These are phyloP conservation scores for Piromyces sp. DNA, from an alignment of 192 early-diverging fungal genomes.

Conservation along the genomic window DNA sequence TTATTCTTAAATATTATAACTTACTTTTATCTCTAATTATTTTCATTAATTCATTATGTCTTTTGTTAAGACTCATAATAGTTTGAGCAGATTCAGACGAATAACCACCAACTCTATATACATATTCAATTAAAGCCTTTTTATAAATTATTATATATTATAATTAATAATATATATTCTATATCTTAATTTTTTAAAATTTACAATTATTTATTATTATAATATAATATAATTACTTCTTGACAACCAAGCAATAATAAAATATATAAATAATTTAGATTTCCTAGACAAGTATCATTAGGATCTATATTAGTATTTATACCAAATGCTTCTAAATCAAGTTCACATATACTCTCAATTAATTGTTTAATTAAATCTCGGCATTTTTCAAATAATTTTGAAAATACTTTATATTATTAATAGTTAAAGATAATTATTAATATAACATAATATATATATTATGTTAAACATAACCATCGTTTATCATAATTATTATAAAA, in stretches of 20 bases:
- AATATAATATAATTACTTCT: too few species aligned
- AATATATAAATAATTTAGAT: not conserved
- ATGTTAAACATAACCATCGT: too few species aligned
- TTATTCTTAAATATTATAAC: not conserved
- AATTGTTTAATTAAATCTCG: not conserved
- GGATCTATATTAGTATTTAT: not conserved
- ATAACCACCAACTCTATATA: not conserved
- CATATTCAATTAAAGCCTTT: not conserved
- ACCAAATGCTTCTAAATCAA: not conserved
- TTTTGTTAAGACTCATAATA: not conserved
- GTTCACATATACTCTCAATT: not conserved
- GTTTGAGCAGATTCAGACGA: not conserved
- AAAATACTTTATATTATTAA: not conserved
- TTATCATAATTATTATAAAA: too few species aligned
- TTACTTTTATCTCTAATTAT: not conserved
- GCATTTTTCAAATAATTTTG: not conserved
- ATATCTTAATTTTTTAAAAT: too few species aligned
- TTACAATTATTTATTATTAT: too few species aligned
- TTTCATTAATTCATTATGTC: not conserved
- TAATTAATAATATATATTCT: too few species aligned
- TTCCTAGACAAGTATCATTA: not conserved
- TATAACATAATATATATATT: too few species aligned
- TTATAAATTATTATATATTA: not conserved
- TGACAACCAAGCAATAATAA: not conserved
- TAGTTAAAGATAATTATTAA: too few species aligned